Percentiles rank a stretch among this genome's conserved stretches.
Conservation (phyloP, 495 filamentous ascomycete species). For the Aspergillus asperescens region DNA sequence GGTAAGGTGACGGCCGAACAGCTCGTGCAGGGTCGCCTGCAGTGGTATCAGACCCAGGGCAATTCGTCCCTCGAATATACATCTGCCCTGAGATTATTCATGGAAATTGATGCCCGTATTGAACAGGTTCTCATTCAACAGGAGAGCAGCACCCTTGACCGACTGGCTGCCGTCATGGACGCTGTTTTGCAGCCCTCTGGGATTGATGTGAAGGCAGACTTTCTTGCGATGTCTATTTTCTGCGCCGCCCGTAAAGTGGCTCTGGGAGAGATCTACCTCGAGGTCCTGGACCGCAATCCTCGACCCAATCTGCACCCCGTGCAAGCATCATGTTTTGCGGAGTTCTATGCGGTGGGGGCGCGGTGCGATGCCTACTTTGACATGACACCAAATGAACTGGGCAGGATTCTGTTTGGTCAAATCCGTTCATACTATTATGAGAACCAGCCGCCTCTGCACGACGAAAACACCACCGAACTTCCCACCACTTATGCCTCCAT, state of each 20-base stretch:
- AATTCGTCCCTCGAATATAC: constrained; percentile 3
- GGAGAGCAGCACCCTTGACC: constrained; percentile 3
- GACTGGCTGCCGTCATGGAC: neutral
- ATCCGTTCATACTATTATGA: constrained; percentile 9
- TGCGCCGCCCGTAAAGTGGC: constrained; percentile 12
- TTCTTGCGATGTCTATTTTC: constrained; percentile 14
- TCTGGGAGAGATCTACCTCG: constrained; percentile 16
- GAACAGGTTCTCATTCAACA: constrained; percentile 3
- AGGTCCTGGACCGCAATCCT: constrained; percentile 15
- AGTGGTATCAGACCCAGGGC: constrained; percentile 10
- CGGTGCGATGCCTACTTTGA: constrained; percentile 16
- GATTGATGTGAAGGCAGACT: constrained; percentile 8
- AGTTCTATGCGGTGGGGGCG: constrained; percentile 16
- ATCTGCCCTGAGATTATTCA: constrained; percentile 2
- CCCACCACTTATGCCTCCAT: constrained; percentile 18
- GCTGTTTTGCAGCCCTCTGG: neutral
- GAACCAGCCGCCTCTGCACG: constrained; percentile 13
- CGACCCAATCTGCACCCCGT: constrained; percentile 13
- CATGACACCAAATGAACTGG: constrained; percentile 14
- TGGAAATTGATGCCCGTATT: too few species aligned
- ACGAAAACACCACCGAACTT: constrained; percentile 14
- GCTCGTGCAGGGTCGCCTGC: constrained; percentile 8
- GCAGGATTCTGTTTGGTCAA: constrained; percentile 10
- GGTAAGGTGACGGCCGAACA: constrained; percentile 8
- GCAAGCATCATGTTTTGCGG: constrained; percentile 13